Evolutionary conservation across 805 yeast species (phyloP), one percentile per base, ranked within the genome.

Genomic region (Pichia phayaonensis): DNA sequence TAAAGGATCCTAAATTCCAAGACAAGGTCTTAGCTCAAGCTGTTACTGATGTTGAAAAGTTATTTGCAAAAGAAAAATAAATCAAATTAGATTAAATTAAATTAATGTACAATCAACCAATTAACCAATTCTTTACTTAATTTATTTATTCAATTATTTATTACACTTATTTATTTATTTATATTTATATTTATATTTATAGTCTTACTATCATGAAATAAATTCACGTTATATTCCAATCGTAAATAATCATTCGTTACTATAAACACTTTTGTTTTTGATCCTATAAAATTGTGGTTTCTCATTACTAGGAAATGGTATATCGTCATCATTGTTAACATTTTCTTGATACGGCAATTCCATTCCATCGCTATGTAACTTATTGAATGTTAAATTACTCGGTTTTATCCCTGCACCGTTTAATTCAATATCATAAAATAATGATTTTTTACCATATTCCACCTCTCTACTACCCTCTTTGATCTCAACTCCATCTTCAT

Each of bases 21-120:
- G 95, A 89, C 61, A 84, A 76, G 72, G 85, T 89, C 50, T 84
- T 94, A 71, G 80, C 82, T 65, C 97, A 94, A 78, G 81, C 97
- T 60, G 84, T 94, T 61, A 77, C 86, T 64, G 98, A 94, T 66
- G 79, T 92, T 63, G 99, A 94, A 81, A 84, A 80, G 72, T 73
- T 86, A 70, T 89, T 89, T 62, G 68, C 71, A 50, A 67, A 67
- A 61, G 67, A 67, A 58, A 56, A 60, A 58, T 62, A 57, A 55
- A 16, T 47, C 15, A 11, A 29, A 13, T n/a, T n/a, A n/a, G n/a
- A n/a, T n/a, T n/a, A n/a, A n/a, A n/a, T n/a, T n/a, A n/a, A n/a
- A n/a, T n/a, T n/a, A n/a, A n/a, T n/a, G n/a, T n/a, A n/a, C n/a
- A n/a, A n/a, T n/a, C n/a, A n/a, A n/a, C n/a, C n/a, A n/a, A n/a